A percentile compares a stretch with the other conserved stretches of the same genome.
Conservation (phyloP, 495 filamentous ascomycete genomes). For the Geoglossum glabrum region DNA sequence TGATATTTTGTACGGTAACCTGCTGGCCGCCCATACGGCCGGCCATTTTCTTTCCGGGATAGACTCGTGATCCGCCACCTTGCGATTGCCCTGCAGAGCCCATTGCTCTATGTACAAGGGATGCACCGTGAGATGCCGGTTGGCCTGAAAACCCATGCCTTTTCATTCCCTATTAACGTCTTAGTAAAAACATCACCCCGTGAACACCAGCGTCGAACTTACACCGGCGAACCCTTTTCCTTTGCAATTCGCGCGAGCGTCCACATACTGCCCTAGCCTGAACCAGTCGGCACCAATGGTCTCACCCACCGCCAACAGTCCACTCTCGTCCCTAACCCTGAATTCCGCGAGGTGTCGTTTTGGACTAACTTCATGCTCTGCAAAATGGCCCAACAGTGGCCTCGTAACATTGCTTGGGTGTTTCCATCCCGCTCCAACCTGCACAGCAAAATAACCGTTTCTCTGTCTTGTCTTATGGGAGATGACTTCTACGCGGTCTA, state of each 20-base stretch:
- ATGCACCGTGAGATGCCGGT: constrained; percentile 83
- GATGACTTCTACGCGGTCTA: constrained; percentile 78
- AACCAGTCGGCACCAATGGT: constrained; percentile 70
- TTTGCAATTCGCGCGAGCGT: constrained; percentile 54
- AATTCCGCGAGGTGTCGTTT: constrained; percentile 76
- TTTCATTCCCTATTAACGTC: constrained; percentile 56
- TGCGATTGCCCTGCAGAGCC: constrained; percentile 75
- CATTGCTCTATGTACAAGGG: constrained; percentile 73
- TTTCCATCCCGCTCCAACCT: constrained; percentile 67
- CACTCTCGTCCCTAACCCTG: constrained; percentile 48
- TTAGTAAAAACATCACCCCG: neutral
- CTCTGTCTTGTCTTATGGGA: constrained; percentile 57
- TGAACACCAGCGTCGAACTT: neutral
- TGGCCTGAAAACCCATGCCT: constrained; percentile 72
- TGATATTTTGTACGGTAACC: constrained; percentile 75
- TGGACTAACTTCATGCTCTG: constrained; percentile 52
- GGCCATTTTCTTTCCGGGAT: constrained; percentile 93
- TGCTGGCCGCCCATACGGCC: constrained; percentile 79
- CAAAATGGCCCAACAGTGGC: constrained; percentile 69
- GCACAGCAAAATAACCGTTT: constrained; percentile 85
- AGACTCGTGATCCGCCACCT: constrained; percentile 76
- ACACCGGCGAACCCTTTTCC: constrained; percentile 80
- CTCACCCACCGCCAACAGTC: constrained; percentile 50
- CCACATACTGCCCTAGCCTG: constrained; percentile 72
- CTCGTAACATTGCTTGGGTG: constrained; percentile 53